Evolutionary conservation across 2,329 filamentous ascomycete genomes (phyloP).

Genomic region (Arachnomyces sp.): DNA sequence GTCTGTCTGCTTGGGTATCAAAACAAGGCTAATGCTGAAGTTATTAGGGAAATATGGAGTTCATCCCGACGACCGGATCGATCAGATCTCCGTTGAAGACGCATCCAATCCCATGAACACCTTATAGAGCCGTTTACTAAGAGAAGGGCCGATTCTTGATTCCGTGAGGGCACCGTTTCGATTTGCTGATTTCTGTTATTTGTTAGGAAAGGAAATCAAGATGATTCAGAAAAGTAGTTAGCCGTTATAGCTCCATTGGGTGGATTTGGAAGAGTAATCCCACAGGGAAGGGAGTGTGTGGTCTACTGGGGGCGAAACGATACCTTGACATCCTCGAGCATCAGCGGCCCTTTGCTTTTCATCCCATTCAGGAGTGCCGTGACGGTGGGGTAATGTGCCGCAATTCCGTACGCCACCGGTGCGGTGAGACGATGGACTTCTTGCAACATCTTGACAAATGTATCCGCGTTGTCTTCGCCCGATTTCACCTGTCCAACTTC

Average conservation of each 20-base stretch:
- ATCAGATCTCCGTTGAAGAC: constrained; percentile 34
- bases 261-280: too few relatives aligned
- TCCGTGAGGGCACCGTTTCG: constrained; percentile 38
- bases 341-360: constrained; percentile 48
- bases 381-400: constrained; percentile 51
- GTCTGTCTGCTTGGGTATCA: too few relatives aligned
- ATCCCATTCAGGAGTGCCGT: constrained; percentile 52
- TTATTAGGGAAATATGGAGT: too few relatives aligned
- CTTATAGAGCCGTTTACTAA: constrained; percentile 40
- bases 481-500: constrained; percentile 65
- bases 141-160: constrained; percentile 38
- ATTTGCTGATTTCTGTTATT: constrained; percentile 38
- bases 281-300: too few relatives aligned
- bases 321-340: constrained; percentile 53
- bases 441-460: constrained; percentile 66
- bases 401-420: constrained; percentile 62
- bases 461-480: constrained; percentile 57
- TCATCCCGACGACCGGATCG: not conserved
- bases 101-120: constrained; percentile 42
- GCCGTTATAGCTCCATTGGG: too few relatives aligned
- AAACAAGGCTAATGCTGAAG: too few relatives aligned
- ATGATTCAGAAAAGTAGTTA: not conserved
- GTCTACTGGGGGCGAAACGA: constrained; percentile 1
- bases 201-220: not conserved
- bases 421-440: constrained; percentile 64